These are phyloP conservation scores for Millerozyma miso DNA, from an alignment of 805 yeast species.

Conservation along the genomic window DNA sequence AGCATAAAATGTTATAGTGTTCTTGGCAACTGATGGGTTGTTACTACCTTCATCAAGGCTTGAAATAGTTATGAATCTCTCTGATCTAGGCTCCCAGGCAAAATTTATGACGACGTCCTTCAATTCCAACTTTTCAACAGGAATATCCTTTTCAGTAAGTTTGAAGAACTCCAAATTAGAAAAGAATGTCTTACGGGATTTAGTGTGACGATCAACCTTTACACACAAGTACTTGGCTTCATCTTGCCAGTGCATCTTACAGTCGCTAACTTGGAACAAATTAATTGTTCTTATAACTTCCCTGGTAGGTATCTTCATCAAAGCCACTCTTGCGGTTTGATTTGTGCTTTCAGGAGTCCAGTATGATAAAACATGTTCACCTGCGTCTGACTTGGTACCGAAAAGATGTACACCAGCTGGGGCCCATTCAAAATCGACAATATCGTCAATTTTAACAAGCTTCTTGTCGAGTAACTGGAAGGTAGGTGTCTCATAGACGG, in stretches of 20 bases:
- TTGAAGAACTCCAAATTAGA: constrained; percentile 91
- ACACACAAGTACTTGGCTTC: constrained; percentile 82
- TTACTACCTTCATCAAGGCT: constrained; percentile 51
- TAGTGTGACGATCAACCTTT: constrained; percentile 95
- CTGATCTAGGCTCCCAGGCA: constrained; percentile 95
- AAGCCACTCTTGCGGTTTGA: constrained; percentile 91
- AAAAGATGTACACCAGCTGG: constrained; percentile 78
- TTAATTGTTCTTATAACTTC: constrained; percentile 84
- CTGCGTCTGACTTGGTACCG: constrained; percentile 47
- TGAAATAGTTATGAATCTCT: constrained; percentile 78
- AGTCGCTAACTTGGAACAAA: constrained; percentile 89
- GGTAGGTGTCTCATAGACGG: constrained; percentile 76
- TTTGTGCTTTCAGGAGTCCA: constrained; percentile 96
- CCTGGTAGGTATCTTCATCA: constrained; percentile 83
- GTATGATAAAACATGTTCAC: constrained; percentile 71
- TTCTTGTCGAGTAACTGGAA: constrained; percentile 86
- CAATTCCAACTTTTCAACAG: constrained; percentile 91
- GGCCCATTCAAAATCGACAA: constrained; percentile 91
- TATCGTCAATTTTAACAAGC: constrained; percentile 74
- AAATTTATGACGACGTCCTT: constrained; percentile 83
- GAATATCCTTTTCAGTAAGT: constrained; percentile 81
- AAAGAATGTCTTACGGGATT: constrained; percentile 87
- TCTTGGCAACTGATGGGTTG: constrained; percentile 63
- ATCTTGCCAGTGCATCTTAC: constrained; percentile 91
- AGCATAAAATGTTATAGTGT: constrained; percentile 74